Evolutionary conservation across 2,329 filamentous ascomycete genomes (phyloP).

Genomic region (Penicillium carneum): DNA sequence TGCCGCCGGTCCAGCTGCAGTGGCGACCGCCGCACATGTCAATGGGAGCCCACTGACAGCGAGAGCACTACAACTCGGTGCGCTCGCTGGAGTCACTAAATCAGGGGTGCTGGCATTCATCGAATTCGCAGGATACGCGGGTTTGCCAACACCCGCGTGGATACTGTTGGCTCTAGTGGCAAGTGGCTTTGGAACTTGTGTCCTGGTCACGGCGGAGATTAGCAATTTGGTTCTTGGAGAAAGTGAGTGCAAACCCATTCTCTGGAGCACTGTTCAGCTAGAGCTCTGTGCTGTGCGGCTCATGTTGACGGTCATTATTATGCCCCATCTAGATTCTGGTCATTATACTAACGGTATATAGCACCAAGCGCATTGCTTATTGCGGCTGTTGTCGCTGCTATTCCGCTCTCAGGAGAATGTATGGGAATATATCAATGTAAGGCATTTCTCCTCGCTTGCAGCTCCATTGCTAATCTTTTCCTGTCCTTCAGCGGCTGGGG

Average conservation of each 20-base stretch:
- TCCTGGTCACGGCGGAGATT: slow-evolving; percentile 26
- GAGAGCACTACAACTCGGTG: slow-evolving; percentile 25
- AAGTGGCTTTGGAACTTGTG: slow-evolving; percentile 28
- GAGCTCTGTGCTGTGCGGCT: background rate
- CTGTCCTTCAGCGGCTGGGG: slow-evolving; percentile 20
- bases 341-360: background rate
- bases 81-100: slow-evolving; percentile 28
- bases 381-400: slow-evolving; percentile 29
- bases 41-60: slow-evolving; percentile 24
- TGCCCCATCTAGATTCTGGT: background rate
- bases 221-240: slow-evolving; percentile 29
- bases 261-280: background rate
- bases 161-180: slow-evolving; percentile 23
- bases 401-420: slow-evolving; percentile 26
- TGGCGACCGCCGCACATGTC: slow-evolving; percentile 27
- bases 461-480: background rate
- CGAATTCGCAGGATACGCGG: slow-evolving; percentile 22
- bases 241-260: slow-evolving; percentile 8
- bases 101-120: slow-evolving; percentile 27
- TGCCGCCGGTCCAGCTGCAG: slow-evolving; percentile 28
- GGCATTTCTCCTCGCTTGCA: background rate
- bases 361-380: slow-evolving; percentile 27
- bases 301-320: background rate
- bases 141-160: slow-evolving; percentile 26
- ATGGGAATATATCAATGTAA: slow-evolving; percentile 28